Percentiles rank a stretch among this genome's conserved stretches.
Conservation (phyloP, 2,329 filamentous ascomycete genomes). For the Harringtonia lauricola region DNA sequence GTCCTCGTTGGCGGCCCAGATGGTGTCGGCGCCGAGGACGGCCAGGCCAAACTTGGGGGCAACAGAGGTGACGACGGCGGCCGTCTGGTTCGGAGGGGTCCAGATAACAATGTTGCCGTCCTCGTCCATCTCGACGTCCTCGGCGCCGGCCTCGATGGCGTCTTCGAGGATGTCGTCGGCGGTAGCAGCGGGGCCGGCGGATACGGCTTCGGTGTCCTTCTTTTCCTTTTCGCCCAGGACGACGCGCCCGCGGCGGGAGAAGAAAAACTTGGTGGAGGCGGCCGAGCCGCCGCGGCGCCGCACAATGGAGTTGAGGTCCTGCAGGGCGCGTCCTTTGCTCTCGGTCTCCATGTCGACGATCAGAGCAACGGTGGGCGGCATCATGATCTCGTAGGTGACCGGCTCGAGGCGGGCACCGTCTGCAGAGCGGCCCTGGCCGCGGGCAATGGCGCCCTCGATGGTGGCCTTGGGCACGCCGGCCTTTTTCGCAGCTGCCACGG, state of each 20-base stretch:
- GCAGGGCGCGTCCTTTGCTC: constrained; percentile 60
- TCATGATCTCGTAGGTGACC: constrained; percentile 68
- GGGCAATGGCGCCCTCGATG: constrained; percentile 71
- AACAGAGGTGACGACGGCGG: constrained; percentile 52
- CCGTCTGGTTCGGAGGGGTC: constrained; percentile 56
- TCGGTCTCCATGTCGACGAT: constrained; percentile 83
- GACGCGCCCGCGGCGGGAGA: constrained; percentile 68
- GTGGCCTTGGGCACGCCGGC: constrained; percentile 70
- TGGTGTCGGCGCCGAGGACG: constrained; percentile 65
- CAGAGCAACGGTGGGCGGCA: constrained; percentile 65
- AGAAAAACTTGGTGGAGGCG: constrained; percentile 73
- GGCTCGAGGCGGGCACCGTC: constrained; percentile 67
- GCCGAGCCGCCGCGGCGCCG: constrained; percentile 60
- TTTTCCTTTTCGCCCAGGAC: constrained; percentile 59
- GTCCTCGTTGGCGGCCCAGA: constrained; percentile 77
- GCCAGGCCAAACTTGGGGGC: constrained; percentile 51
- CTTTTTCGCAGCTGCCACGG: constrained; percentile 68
- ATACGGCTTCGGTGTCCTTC: constrained; percentile 61
- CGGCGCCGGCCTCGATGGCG: constrained; percentile 74
- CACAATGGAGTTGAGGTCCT: constrained; percentile 60
- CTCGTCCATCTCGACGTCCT: constrained; percentile 54
- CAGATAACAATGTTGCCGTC: constrained; percentile 62
- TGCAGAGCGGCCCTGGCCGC: constrained; percentile 74
- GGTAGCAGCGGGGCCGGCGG: constrained; percentile 20
- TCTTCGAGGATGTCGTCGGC: constrained; percentile 70